These are phyloP conservation scores for Penstemon davidsonii DNA, from an alignment of 257 asterid genomes.

Conservation along the genomic window DNA sequence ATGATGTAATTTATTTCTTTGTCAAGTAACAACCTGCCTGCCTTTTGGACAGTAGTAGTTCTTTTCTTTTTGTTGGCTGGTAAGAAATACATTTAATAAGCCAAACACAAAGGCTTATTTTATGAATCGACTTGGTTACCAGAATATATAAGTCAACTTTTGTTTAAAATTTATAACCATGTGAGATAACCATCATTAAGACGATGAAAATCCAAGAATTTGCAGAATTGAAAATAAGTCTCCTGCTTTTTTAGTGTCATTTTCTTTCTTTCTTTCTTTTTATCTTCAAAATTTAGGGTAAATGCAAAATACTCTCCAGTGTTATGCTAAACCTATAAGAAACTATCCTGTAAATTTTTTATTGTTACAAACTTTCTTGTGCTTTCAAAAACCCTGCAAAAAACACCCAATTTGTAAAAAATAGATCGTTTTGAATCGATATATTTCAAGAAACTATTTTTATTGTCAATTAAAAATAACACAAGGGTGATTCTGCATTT, in stretches of 20 bases:
- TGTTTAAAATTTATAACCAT: background rate
- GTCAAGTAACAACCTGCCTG: constrained; percentile 26
- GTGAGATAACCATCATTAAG: constrained; percentile 16
- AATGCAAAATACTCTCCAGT: no score
- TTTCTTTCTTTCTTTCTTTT: background rate
- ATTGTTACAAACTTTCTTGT: no score
- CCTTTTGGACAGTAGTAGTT: background rate
- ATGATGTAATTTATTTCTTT: constrained; percentile 26
- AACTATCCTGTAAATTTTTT: no score
- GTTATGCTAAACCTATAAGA: no score
- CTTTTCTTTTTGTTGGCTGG: constrained; percentile 18
- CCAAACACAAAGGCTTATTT: background rate
- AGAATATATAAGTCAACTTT: constrained; percentile 28
- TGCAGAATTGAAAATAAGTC: no score
- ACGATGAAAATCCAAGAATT: constrained; percentile 17
- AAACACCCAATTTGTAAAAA: no score
- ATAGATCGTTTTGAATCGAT: no score
- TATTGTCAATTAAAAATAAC: background rate
- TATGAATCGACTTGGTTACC: no score
- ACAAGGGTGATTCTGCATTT: background rate
- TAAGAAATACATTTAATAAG: background rate
- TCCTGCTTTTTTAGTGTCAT: background rate
- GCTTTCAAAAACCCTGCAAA: no score
- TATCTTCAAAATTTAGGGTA: background rate
- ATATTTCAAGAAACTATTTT: no score